A percentile compares a stretch with the other conserved stretches of the same genome.
These are phyloP conservation scores for Torulaspora quercuum DNA, from an alignment of 805 yeast species.

Conservation along the genomic window DNA sequence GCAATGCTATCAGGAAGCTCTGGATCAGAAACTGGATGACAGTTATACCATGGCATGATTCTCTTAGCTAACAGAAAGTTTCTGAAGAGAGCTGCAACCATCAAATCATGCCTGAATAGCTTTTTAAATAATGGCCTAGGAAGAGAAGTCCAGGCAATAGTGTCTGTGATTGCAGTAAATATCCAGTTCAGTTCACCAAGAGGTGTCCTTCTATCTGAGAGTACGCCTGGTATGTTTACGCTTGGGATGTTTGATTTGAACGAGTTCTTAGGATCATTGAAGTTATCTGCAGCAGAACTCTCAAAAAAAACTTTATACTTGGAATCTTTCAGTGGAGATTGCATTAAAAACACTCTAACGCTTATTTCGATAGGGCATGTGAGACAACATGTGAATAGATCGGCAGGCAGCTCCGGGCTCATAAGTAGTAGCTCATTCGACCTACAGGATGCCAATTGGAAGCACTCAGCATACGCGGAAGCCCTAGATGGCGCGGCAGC, in stretches of 20 bases:
- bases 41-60: constrained; percentile 87
- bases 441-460: constrained; percentile 89
- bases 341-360: constrained; percentile 85
- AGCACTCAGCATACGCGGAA: constrained; percentile 69
- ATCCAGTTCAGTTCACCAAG: constrained; percentile 96
- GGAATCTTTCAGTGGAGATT: constrained; percentile 57
- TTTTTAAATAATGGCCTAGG: constrained; percentile 86
- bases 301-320: constrained; percentile 42
- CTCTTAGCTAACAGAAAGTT: constrained; percentile 89
- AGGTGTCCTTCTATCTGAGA: constrained; percentile 92
- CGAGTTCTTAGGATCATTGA: constrained; percentile 21
- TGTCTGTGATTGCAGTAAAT: constrained; percentile 95
- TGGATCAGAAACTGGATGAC: constrained; percentile 94
- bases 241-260: constrained; percentile 34
- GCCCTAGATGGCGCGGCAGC: constrained; percentile 43
- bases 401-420: constrained; percentile 95
- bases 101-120: constrained; percentile 88
- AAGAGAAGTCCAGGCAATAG: constrained; percentile 93
- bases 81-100: constrained; percentile 94
- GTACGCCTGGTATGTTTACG: constrained; percentile 78
- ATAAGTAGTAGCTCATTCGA: constrained; percentile 83
- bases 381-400: constrained; percentile 88
- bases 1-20: constrained; percentile 78
- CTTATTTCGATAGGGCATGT: constrained; percentile 95
- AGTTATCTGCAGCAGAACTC: constrained; percentile 29